Base-by-base conservation (phyloP, 2,329 filamentous ascomycete species). In the Cordyceps fumosorosea region DNA sequence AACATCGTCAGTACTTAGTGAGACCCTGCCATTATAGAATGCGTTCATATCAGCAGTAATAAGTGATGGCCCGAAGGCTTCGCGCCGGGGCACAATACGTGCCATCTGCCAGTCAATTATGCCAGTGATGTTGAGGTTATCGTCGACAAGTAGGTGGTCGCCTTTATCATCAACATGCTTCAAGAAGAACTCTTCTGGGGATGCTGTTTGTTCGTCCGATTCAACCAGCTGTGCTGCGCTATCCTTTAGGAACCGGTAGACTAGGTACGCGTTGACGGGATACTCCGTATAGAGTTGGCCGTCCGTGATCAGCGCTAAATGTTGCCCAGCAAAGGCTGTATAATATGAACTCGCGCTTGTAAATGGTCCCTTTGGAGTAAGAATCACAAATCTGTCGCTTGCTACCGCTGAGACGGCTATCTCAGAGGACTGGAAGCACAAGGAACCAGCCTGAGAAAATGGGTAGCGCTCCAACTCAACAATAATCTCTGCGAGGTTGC, bases 81-180 rank as follows among this genome's bases (percentile, higher is more conserved):
- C 65, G 12, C 55, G 62, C 32, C 61, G 62, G 16, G 67, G 65
- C 22, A 67, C 65, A n/a, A 67, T 32, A 50, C 65, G 66, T 20
- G 64, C 62, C 63, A 66, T 66, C 52, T 74, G 70, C 74, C 73
- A 81, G 64, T 82, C 78, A 58, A 81, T 77, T 37, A 82, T 77
- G 1, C 77, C 78, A 6, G 75, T 80, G 40, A 82, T 75, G 62
- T 79, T 77, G 63, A 72, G 78, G 8, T 78, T 54, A 4, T 78
- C 71, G 62, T 82, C 75, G 1, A 77, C 74, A 1, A 82, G 69
- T 16, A 82, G 74, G 54, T 81, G 78, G 58, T 81, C 77, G 3
- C 76, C 78, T 65, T 81, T 82, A 64, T 81, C 78, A 62, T 71
- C 70, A 56, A 65, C 65, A 48, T 72, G 68, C 44, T 56, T 51